Evolutionary conservation across 352 stramenopile species (phyloP).

Genomic region (Phytophthora citricola): DNA sequence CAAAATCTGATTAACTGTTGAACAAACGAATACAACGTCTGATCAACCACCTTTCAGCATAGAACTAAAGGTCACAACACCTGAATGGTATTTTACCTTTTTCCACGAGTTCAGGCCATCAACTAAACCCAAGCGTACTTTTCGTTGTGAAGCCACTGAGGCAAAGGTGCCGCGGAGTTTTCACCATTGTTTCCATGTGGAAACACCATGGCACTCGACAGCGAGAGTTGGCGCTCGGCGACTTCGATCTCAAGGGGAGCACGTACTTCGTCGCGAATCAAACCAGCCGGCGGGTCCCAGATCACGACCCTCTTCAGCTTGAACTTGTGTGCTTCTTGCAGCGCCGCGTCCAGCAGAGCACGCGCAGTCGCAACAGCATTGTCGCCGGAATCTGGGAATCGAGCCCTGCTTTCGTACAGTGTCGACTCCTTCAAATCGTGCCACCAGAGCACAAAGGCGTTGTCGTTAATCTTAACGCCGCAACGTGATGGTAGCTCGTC

Average conservation of each 20-base stretch:
- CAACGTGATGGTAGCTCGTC: slow-evolving; percentile 41
- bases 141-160: slow-evolving; percentile 56
- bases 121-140: slow-evolving; percentile 66
- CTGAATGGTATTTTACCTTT: no score
- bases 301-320: slow-evolving; percentile 24
- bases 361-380: slow-evolving; percentile 15
- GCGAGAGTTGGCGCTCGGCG: slow-evolving; percentile 43
- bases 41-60: no score
- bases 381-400: slow-evolving; percentile 37
- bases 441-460: slow-evolving; percentile 62
- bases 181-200: slow-evolving; percentile 6
- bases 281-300: slow-evolving; percentile 45
- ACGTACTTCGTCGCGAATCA: slow-evolving; percentile 35
- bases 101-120: no score
- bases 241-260: slow-evolving; percentile 36
- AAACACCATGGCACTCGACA: slow-evolving; percentile 62
- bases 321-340: no score
- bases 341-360: slow-evolving; percentile 23
- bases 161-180: slow-evolving; percentile 14
- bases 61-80: no score
- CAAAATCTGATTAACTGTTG: no score
- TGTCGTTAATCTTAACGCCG: slow-evolving; percentile 43
- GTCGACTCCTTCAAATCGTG: slow-evolving; percentile 63
- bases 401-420: slow-evolving; percentile 54
- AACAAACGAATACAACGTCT: no score